Conservation (phyloP, 176 grass and related monocot species). For the Pontederia crassipes region DNA sequence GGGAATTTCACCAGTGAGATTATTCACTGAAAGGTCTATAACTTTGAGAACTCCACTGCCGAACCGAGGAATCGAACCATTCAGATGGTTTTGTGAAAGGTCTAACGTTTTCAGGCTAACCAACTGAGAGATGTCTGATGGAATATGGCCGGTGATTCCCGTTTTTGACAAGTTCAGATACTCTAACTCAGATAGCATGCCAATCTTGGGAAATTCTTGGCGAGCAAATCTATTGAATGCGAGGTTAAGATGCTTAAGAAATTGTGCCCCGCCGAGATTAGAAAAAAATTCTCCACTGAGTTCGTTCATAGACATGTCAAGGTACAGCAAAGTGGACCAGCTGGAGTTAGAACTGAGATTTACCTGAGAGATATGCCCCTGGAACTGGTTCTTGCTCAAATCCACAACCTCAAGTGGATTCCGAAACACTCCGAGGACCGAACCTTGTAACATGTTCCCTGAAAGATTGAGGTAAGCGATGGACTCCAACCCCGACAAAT, state of each 20-base stretch:
- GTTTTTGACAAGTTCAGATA: slow-evolving; percentile 91
- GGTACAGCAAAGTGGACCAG: slow-evolving; percentile 50
- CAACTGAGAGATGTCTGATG: slow-evolving; percentile 38
- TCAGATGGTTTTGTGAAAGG: slow-evolving; percentile 75
- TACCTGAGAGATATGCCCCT: slow-evolving; percentile 31
- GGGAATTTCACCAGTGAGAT: slow-evolving; percentile 87
- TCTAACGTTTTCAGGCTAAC: slow-evolving; percentile 56
- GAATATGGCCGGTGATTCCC: slow-evolving; percentile 46
- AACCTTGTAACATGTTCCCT: slow-evolving; percentile 41
- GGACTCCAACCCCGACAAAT: slow-evolving; percentile 44
- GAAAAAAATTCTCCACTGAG: slow-evolving; percentile 42
- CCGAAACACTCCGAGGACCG: slow-evolving; percentile 33
- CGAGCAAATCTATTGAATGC: slow-evolving; percentile 59
- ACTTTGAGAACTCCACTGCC: slow-evolving; percentile 28
- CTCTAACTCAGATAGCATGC: slow-evolving; percentile 40
- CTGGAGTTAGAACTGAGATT: slow-evolving; percentile 51
- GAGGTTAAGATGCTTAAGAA: slow-evolving; percentile 77
- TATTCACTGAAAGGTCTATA: slow-evolving; percentile 81
- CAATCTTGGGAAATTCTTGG: slow-evolving; percentile 33
- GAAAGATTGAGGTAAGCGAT: slow-evolving; percentile 76
- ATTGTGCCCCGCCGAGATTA: slow-evolving; percentile 17
- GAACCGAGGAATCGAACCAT: slow-evolving; percentile 54
- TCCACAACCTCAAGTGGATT: slow-evolving; percentile 54
- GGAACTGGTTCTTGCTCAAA: slow-evolving; percentile 77
- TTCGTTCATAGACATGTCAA: slow-evolving; percentile 80